Evolutionary conservation across 768 basidiomycete genomes (phyloP).

Genomic region (Plicaturopsis crispa): DNA sequence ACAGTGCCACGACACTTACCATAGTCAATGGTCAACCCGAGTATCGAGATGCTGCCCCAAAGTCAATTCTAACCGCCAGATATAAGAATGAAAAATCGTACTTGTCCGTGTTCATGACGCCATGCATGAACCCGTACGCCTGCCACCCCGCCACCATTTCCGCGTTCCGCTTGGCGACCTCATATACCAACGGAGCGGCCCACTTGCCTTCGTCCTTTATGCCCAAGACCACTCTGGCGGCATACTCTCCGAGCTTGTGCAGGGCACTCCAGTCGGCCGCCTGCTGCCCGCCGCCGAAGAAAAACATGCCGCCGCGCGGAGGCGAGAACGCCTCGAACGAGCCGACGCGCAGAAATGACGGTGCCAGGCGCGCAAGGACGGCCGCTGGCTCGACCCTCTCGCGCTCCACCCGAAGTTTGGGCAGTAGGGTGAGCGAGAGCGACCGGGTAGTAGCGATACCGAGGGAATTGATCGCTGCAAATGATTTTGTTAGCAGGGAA

Average conservation of each 20-base stretch:
- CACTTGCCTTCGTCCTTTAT: conserved; percentile 43
- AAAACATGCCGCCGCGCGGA: conserved; percentile 46
- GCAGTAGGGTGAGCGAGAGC: conserved; percentile 70
- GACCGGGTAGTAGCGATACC: conserved; percentile 85
- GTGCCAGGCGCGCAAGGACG: conserved; percentile 74
- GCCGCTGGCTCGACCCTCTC: conserved; percentile 70
- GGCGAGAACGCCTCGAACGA: conserved; percentile 83
- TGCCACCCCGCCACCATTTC: conserved; percentile 96
- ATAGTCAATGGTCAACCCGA: conserved; percentile 75
- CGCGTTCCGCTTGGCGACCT: conserved; percentile 80
- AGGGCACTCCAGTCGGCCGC: conserved; percentile 68
- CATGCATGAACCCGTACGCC: conserved; percentile 90
- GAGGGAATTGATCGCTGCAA: conserved; percentile 54
- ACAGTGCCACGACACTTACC: conserved; percentile 26
- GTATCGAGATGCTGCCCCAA: conserved; percentile 51
- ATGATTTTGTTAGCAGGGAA: neutral
- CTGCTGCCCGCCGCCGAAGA: conserved; percentile 77
- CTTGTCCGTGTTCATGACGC: conserved; percentile 98
- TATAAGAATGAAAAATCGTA: conserved; percentile 20
- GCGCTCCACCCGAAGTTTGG: conserved; percentile 64
- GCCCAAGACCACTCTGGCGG: conserved; percentile 50
- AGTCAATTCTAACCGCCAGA: conserved; percentile 6
- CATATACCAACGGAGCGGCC: conserved; percentile 66
- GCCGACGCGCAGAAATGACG: conserved; percentile 89
- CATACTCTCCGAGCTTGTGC: conserved; percentile 71